Evolutionary conservation across 2,329 filamentous ascomycete genomes (phyloP).

Genomic region (Xylariaceae sp.): DNA sequence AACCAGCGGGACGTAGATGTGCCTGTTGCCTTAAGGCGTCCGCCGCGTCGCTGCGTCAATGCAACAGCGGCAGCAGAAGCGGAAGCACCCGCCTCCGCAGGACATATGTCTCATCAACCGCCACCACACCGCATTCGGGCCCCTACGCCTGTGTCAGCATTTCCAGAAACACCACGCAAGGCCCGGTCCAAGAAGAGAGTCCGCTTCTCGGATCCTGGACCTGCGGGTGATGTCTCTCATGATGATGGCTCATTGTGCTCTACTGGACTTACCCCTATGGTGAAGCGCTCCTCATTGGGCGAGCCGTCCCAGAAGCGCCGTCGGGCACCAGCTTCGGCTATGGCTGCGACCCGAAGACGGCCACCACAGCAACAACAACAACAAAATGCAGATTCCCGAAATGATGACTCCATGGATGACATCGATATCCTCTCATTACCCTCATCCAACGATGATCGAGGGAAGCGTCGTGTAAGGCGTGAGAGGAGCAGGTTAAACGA

Average conservation of each 20-base stretch:
- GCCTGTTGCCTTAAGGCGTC: slow-evolving; percentile 52
- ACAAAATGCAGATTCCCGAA: slow-evolving; percentile 9
- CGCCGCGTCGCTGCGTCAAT: slow-evolving; percentile 40
- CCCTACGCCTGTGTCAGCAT: slow-evolving; percentile 13
- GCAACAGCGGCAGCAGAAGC: not conserved
- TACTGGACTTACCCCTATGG: slow-evolving; percentile 55
- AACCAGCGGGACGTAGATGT: slow-evolving; percentile 33
- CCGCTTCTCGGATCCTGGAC: slow-evolving; percentile 55
- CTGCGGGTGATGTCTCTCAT: slow-evolving; percentile 25
- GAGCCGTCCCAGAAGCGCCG: slow-evolving; percentile 36
- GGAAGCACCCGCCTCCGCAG: slow-evolving; percentile 10
- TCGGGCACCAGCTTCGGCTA: slow-evolving; percentile 36
- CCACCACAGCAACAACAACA: not conserved
- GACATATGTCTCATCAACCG: slow-evolving; percentile 8
- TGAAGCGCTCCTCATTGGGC: slow-evolving; percentile 46
- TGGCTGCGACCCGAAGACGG: slow-evolving; percentile 28
- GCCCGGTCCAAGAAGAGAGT: slow-evolving; percentile 43
- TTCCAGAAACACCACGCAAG: slow-evolving; percentile 30
- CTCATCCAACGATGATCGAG: slow-evolving; percentile 46
- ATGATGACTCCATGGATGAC: slow-evolving; percentile 31
- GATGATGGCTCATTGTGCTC: slow-evolving; percentile 28
- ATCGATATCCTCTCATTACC: slow-evolving; percentile 46
- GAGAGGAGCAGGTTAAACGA: slow-evolving; percentile 53
- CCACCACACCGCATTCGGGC: slow-evolving; percentile 14
- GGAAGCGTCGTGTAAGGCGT: slow-evolving; percentile 52